These are phyloP conservation scores for Fusarium cyanostomum DNA, from an alignment of 2,329 filamentous ascomycete genomes.

Conservation along the genomic window DNA sequence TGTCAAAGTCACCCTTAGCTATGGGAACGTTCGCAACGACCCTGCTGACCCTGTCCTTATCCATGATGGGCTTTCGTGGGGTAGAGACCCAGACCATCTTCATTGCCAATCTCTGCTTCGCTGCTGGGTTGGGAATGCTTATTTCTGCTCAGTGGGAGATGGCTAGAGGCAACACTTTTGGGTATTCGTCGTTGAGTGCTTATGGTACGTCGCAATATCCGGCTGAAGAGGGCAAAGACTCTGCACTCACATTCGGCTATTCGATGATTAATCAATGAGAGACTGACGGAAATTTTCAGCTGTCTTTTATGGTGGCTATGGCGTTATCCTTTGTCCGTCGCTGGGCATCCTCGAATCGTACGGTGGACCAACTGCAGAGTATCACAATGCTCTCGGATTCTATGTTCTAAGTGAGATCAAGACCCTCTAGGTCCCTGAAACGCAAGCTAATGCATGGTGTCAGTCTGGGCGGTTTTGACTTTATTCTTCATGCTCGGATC, in stretches of 20 bases:
- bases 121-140: conserved; percentile 42
- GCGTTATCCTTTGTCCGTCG: conserved; percentile 36
- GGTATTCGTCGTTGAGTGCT: conserved; percentile 42
- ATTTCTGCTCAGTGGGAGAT: conserved; percentile 45
- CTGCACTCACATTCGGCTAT: fast-evolving
- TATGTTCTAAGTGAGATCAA: conserved; percentile 37
- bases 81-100: conserved; percentile 43
- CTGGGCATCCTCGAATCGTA: conserved; percentile 41
- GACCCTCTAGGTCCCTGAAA: fast-evolving
- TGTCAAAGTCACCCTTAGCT: conserved; percentile 31
- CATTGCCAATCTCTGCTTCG: conserved; percentile 44
- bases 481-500: conserved; percentile 43
- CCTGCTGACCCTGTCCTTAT: conserved; percentile 38
- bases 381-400: conserved; percentile 44
- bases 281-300: conserved; percentile 2
- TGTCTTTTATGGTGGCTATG: conserved; percentile 44
- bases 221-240: fast-evolving
- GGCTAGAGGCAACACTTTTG: conserved; percentile 42
- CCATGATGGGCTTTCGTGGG: conserved; percentile 45
- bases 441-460: not conserved
- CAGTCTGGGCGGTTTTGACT: conserved; percentile 44
- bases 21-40: conserved; percentile 46
- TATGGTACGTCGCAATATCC: conserved; percentile 30
- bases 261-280: too few species aligned
- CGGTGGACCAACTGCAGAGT: conserved; percentile 40